Percentiles rank a stretch among this genome's conserved stretches.
These are phyloP conservation scores for Oxalis stricta DNA, from an alignment of 441 rosid genomes.

Conservation along the genomic window DNA sequence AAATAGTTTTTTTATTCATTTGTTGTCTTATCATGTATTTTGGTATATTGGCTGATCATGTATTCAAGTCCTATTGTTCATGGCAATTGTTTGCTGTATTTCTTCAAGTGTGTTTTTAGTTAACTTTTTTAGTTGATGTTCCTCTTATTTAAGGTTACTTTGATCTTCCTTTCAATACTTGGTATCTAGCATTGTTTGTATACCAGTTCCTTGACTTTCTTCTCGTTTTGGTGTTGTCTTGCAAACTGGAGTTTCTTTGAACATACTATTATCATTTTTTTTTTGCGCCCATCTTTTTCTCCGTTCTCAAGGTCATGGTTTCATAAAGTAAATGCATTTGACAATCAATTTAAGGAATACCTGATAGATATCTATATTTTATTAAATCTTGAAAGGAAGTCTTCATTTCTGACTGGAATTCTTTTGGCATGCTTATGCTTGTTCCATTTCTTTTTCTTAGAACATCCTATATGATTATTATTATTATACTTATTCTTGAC, in stretches of 20 bases:
- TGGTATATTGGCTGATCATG: constrained; percentile 17
- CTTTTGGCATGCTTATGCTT: background rate
- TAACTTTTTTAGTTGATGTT: background rate
- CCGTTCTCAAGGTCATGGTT: background rate
- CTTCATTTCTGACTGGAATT: background rate
- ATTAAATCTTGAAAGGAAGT: background rate
- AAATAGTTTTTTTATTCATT: constrained; percentile 12
- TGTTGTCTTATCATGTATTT: constrained; percentile 10
- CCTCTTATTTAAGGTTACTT: background rate
- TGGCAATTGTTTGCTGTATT: constrained; percentile 12
- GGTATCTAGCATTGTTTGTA: background rate
- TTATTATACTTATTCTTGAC: background rate
- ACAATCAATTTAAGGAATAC: too few relatives aligned
- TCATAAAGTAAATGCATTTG: background rate
- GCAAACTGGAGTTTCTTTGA: background rate
- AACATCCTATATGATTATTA: background rate
- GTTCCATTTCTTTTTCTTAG: background rate
- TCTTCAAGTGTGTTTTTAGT: constrained; percentile 11
- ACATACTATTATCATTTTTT: background rate
- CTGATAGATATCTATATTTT: background rate
- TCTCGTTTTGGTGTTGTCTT: background rate
- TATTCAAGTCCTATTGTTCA: constrained; percentile 11
- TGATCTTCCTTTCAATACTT: background rate
- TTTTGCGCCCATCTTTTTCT: background rate
- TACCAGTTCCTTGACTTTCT: background rate